Evolutionary conservation across 257 asterid species (phyloP).

Genomic region (Ligustrum vulgare): DNA sequence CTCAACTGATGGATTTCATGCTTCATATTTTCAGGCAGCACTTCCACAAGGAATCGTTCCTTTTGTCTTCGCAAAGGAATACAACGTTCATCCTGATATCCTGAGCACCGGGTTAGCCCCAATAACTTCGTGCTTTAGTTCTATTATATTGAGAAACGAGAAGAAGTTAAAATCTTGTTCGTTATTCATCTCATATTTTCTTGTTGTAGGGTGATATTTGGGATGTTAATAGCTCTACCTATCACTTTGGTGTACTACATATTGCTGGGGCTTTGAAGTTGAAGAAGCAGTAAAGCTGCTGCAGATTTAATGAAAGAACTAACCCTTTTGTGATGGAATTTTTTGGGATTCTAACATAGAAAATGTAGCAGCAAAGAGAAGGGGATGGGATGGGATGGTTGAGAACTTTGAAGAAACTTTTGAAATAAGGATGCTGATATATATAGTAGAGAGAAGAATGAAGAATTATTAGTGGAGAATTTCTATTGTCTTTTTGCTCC

Average conservation of each 20-base stretch:
- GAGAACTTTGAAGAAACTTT: conserved; percentile 2
- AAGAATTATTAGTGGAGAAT: conserved; percentile 12
- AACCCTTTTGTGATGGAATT: conserved; percentile 39
- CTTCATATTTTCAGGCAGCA: conserved; percentile 48
- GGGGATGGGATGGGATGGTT: not conserved
- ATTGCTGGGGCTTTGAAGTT: conserved; percentile 67
- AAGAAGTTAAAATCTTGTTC: not conserved
- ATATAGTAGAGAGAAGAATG: not conserved
- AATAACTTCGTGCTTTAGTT: not conserved
- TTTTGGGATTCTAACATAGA: conserved; percentile 54
- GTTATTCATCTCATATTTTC: not conserved
- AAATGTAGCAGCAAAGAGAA: conserved; percentile 24
- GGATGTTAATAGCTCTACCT: conserved; percentile 89
- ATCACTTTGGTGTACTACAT: conserved; percentile 85
- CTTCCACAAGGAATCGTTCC: conserved; percentile 79
- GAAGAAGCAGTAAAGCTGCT: conserved; percentile 17
- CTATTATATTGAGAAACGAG: too few relatives aligned
- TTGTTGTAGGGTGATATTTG: conserved; percentile 82
- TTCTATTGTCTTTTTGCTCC: conserved; percentile 21
- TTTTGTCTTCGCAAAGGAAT: conserved; percentile 71
- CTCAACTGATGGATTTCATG: not conserved
- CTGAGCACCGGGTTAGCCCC: conserved; percentile 70
- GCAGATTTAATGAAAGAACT: conserved; percentile 28
- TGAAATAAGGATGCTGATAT: conserved; percentile 4
- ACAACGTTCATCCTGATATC: conserved; percentile 67